Conservation (phyloP, 257 asterid species). For the Eustoma russellianum region DNA sequence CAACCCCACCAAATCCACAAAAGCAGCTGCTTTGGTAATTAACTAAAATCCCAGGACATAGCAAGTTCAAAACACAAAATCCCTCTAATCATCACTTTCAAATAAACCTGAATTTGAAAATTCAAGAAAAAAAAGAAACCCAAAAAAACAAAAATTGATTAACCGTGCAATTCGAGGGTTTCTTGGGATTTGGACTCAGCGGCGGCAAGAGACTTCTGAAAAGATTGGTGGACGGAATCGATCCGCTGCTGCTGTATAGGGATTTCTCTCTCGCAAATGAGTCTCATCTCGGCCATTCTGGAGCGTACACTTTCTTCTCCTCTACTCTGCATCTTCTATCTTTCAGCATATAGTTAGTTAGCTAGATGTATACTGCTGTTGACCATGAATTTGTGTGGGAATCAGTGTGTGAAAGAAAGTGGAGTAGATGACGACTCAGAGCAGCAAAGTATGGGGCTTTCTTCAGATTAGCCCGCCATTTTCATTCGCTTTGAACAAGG, state of each 20-base stretch:
- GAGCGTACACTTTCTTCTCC: conserved; percentile 21
- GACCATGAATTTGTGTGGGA: neutral
- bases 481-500: conserved; percentile 15
- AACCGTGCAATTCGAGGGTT: conserved; percentile 61
- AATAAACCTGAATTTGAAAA: neutral
- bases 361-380: neutral
- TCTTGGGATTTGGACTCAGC: conserved; percentile 35
- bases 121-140: neutral
- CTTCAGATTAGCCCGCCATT: conserved; percentile 41
- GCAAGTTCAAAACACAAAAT: neutral
- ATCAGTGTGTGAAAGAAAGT: neutral
- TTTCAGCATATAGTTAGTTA: neutral
- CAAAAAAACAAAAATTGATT: neutral
- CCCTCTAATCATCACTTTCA: neutral
- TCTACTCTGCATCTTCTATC: conserved; percentile 30
- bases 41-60: neutral
- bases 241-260: conserved; percentile 50
- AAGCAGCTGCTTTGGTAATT: neutral
- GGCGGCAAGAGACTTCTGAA: conserved; percentile 30
- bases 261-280: conserved; percentile 59
- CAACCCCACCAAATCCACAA: neutral
- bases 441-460: too few species aligned
- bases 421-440: neutral
- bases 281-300: conserved; percentile 50
- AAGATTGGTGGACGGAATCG: conserved; percentile 24